Evolutionary conservation across 1,139 yeast genomes (phyloP).

Genomic region (Yamadazyma spencermartinsiae): DNA sequence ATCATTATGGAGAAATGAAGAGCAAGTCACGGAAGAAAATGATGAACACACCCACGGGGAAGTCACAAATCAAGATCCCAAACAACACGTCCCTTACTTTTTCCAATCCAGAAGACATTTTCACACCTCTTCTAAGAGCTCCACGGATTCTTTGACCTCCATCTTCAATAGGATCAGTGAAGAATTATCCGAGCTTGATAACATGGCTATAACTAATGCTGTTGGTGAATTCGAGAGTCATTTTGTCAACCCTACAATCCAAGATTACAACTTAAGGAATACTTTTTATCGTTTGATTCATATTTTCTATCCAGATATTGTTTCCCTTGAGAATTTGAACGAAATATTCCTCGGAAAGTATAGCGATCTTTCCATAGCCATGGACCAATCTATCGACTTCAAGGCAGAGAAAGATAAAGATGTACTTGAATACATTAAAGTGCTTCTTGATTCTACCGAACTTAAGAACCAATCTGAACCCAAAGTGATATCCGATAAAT

Average conservation of each 20-base stretch:
- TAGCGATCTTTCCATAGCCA: conserved; percentile 19
- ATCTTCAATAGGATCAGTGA: conserved; percentile 4
- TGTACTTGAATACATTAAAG: conserved; percentile 29
- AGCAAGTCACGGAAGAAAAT: no score
- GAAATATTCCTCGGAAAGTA: conserved; percentile 30
- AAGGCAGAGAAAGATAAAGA: conserved; percentile 26
- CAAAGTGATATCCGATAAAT: conserved; percentile 14
- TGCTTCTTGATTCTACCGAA: conserved; percentile 37
- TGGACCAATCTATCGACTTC: conserved; percentile 15
- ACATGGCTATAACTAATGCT: conserved; percentile 10
- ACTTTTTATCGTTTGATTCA: conserved; percentile 42
- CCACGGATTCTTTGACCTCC: background rate
- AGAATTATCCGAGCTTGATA: conserved; percentile 1
- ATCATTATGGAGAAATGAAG: conserved; percentile 49
- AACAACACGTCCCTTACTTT: conserved; percentile 11
- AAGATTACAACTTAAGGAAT: conserved; percentile 35
- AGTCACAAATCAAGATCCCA: background rate
- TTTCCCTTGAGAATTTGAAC: conserved; percentile 27
- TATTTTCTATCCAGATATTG: conserved; percentile 29
- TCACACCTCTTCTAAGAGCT: conserved; percentile 6
- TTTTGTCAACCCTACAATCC: conserved; percentile 19
- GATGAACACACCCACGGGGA: no score
- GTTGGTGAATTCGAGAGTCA: conserved; percentile 18
- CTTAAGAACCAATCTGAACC: conserved; percentile 11
- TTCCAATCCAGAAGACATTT: conserved; percentile 13